Base-by-base conservation (phyloP, 441 rosid genomes). In the Populus tomentosa region DNA sequence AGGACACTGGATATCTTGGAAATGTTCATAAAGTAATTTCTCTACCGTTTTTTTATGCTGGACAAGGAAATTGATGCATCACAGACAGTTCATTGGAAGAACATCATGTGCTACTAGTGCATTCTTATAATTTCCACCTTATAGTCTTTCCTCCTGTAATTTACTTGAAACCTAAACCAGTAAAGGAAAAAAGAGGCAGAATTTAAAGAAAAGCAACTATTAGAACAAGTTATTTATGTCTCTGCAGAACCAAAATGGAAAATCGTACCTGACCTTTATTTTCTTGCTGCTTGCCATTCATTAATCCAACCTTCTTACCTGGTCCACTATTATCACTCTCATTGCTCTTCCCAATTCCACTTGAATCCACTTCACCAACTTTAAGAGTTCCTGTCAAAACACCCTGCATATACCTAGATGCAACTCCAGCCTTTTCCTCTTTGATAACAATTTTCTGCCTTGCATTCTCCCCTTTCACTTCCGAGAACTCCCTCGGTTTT, bases 391-490 rank as follows among this genome's bases (percentile, higher is more conserved):
- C 74, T 46, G 82, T 63, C 86, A 74, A 42, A 75, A 88, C 72
- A 77, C 98, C 97, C 77, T 87, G 89, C 98, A 93, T 90, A 74
- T 92, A 93, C 82, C 98, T 87, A 32, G 98, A 95, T 30, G 97
- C 86, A 82, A 93, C 96, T 38, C 38, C 87, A 68, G 88, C 84
- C 78, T 89, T 95, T 82, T 93, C 97, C 79, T 93, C 96, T 84
- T 93, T 93, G 76, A 95, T 90, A 36, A 94, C 85, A 85, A 93
- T 85, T 74, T 84, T 94, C 61, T 84, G 87, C 62, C 82, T 90
- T 66, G 83, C 65, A 73, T 79, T 87, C 81, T 85, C 91, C 59
- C 84, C 90, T 82, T 74, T 80, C 65, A 30, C 77, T 70, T 87
- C 93, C 50, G 65, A 16, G 3, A 66, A 33, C 40, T 71, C 85